Percentiles rank a stretch among this genome's conserved stretches.
phyloP scores from a whole-genome alignment of 768 basidiomycete genomes.

The Russula lepida region DNA sequence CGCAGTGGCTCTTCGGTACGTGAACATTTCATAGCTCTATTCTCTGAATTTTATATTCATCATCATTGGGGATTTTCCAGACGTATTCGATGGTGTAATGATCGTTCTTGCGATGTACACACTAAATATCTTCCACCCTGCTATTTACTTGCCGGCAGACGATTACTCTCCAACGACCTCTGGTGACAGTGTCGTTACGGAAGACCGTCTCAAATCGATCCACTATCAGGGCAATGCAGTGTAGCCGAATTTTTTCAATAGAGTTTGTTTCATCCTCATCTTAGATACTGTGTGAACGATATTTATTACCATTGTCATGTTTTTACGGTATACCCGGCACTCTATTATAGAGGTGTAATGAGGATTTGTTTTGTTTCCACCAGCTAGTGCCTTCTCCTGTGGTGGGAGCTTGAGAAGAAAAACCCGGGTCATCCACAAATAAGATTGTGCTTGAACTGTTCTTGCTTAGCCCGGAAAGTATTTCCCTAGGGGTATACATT shows the following conservation, averaged over 20 bases:
- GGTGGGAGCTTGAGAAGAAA: no score
- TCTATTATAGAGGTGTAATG: neutral
- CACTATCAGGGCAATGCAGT: neutral
- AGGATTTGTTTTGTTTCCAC: no score
- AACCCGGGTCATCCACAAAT: no score
- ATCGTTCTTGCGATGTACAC: conserved; percentile 13
- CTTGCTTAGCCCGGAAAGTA: no score
- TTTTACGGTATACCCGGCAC: neutral
- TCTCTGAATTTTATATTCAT: neutral
- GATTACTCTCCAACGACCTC: neutral
- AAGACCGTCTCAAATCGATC: neutral
- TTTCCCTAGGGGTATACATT: no score
- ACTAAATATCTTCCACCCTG: conserved; percentile 14
- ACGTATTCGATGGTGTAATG: conserved; percentile 16
- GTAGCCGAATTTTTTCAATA: neutral
- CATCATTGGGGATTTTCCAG: neutral
- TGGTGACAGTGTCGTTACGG: neutral
- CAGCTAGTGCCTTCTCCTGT: no score
- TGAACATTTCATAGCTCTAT: neutral
- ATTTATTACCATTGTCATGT: neutral
- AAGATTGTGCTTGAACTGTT: no score
- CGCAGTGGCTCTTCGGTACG: conserved; percentile 15
- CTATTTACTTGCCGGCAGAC: neutral
- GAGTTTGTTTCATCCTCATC: neutral
- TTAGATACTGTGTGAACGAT: neutral